Base-by-base conservation (phyloP, 2,329 filamentous ascomycete genomes). In the Sporothrix globosa region DNA sequence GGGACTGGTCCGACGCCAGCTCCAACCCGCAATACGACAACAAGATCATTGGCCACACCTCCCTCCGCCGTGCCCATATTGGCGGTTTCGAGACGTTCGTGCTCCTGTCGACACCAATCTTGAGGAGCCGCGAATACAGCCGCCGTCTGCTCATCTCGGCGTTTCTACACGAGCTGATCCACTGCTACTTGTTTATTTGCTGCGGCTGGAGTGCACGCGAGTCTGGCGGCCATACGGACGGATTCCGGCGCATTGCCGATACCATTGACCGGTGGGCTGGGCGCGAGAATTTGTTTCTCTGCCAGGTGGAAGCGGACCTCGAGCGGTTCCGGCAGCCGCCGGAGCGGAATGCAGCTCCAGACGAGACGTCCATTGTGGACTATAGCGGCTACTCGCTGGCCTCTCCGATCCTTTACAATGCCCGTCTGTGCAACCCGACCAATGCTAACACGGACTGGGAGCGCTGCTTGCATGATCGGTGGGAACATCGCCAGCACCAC, bases 81-180 rank as follows among this genome's bases (percentile, higher is more conserved):
- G 82, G 83, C 30, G 87, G 87, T 13, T 88, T 85, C 75, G 88
- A 90, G 77, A 89, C 88, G 1, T 80, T 89, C 34, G 88, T 91
- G 66, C 84, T 88, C 4, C 79, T 90, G 14, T 90, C 87, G 4
- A 82, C 83, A 1, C 84, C 86, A 0, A 87, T 90, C 17, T 81
- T 90, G n/a, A 81, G 80, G 52, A 82, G 86, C 73, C 81, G 78
- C 17, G 82, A 80, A 65, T 90, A 88, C 77, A 88, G 87, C 76
- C 80, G 88, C 5, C 82, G 87, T 7, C 81, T 90, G 19, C 82
- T 90, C 69, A 88, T 90, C 65, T 87, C 86, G 7, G 88, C 88
- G 0, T 90, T 91, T 73, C 75, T 91, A 61, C 88, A 90, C 75
- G 88, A 91, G 78, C 83, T 90, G 74, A 88, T 90, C 63, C 88